Evolutionary conservation across 148 eudicot species (phyloP).

Genomic region (Nepenthes mirabilis): DNA sequence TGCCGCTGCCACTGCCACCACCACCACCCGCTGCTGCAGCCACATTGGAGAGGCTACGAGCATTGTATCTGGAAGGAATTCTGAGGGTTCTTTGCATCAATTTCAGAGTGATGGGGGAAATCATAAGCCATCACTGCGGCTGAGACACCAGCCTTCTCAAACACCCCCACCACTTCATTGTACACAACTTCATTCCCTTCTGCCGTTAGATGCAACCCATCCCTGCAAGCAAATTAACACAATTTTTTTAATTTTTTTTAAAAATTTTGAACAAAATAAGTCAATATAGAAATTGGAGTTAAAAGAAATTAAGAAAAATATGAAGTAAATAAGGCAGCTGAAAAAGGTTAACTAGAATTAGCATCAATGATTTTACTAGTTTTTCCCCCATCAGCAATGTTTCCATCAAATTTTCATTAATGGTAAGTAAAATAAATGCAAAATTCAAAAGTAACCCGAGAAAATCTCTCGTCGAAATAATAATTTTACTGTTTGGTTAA

Average conservation of each 20-base stretch:
- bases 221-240: slow-evolving; percentile 31
- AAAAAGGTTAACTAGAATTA: too few species aligned
- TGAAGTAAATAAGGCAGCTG: too few species aligned
- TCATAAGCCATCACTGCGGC: slow-evolving; percentile 59
- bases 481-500: too few species aligned
- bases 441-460: too few species aligned
- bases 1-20: too few species aligned
- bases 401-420: too few species aligned
- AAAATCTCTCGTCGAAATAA: too few species aligned
- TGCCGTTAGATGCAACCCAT: slow-evolving; percentile 77
- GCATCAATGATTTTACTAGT: too few species aligned
- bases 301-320: not conserved
- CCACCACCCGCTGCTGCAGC: too few species aligned
- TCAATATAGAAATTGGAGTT: not conserved
- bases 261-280: not conserved
- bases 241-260: not conserved
- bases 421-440: too few species aligned
- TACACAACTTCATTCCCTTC: slow-evolving; percentile 71
- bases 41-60: slow-evolving; percentile 4
- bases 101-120: slow-evolving; percentile 71
- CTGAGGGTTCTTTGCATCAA: slow-evolving; percentile 54
- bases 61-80: slow-evolving; percentile 47
- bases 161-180: slow-evolving; percentile 51
- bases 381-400: too few species aligned
- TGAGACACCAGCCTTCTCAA: slow-evolving; percentile 36